phyloP scores from a whole-genome alignment of 495 filamentous ascomycete species.

The Margaritispora aquatica region DNA sequence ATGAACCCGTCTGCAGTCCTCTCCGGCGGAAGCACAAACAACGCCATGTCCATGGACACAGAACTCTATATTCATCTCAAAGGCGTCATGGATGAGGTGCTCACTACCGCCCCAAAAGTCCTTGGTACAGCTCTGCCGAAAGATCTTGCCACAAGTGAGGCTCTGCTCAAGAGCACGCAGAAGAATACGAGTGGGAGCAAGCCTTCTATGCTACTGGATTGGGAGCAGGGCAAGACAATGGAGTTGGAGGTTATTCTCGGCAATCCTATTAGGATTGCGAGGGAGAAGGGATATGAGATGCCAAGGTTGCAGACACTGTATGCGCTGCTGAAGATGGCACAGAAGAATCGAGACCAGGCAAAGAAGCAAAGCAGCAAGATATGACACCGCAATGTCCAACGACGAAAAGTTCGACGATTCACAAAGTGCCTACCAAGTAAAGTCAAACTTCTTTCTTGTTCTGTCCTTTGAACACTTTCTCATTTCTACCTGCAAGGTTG shows the following conservation, averaged over 20 bases:
- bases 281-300: conserved; percentile 39
- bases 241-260: conserved; percentile 53
- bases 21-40: conserved; percentile 47
- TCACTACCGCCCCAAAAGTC: conserved; percentile 45
- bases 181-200: conserved; percentile 45
- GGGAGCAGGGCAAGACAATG: conserved; percentile 40
- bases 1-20: conserved; percentile 60
- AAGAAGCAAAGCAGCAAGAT: conserved; percentile 41
- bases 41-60: conserved; percentile 43
- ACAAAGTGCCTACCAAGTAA: too few relatives aligned
- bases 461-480: too few relatives aligned
- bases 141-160: conserved; percentile 44
- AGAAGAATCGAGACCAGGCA: conserved; percentile 25
- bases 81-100: conserved; percentile 53
- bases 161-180: conserved; percentile 46
- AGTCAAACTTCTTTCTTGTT: too few relatives aligned
- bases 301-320: conserved; percentile 44
- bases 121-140: conserved; percentile 37
- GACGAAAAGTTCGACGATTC: background rate
- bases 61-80: conserved; percentile 42
- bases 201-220: conserved; percentile 53
- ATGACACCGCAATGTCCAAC: conserved; percentile 6
- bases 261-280: conserved; percentile 41
- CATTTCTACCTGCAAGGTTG: too few relatives aligned
- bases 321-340: conserved; percentile 34